Percentiles rank a stretch among this genome's conserved stretches.
These are phyloP conservation scores for Astragalus glycyphyllos DNA, from an alignment of 306 rosid species.

Conservation along the genomic window DNA sequence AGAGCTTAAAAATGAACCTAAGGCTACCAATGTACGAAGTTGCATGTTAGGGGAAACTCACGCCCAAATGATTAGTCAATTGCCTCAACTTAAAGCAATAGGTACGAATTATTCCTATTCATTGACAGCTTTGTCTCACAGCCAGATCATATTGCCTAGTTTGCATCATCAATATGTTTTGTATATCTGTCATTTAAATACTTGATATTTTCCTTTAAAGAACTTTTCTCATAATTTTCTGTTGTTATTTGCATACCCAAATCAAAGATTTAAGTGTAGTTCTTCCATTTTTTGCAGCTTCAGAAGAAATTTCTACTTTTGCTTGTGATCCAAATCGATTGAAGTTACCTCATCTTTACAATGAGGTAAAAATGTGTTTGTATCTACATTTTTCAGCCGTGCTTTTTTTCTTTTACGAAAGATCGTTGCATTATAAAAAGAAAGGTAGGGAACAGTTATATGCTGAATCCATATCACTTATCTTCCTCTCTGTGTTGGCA, in stretches of 20 bases:
- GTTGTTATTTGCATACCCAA: conserved; percentile 10
- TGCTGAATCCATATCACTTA: conserved; percentile 20
- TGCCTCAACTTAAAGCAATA: conserved; percentile 67
- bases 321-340: conserved; percentile 67
- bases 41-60: conserved; percentile 53
- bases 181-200: neutral
- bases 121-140: no score
- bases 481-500: conserved; percentile 47
- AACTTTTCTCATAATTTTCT: neutral
- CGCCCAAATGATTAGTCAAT: conserved; percentile 55
- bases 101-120: conserved; percentile 51
- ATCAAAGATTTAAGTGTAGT: conserved; percentile 14
- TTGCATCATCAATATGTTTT: conserved; percentile 17
- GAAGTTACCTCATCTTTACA: conserved; percentile 70
- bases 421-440: neutral
- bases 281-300: conserved; percentile 54
- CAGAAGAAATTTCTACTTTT: conserved; percentile 59
- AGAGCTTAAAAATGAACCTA: conserved; percentile 60
- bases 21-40: conserved; percentile 48
- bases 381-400: neutral
- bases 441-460: neutral
- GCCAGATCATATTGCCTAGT: conserved; percentile 31
- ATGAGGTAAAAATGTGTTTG: conserved; percentile 56
- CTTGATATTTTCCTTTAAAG: neutral
- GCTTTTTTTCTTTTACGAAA: conserved; percentile 5